Percentiles rank a stretch among this genome's conserved stretches.
Conservation (phyloP, 352 stramenopile species). For the Blastocystis sp. region DNA sequence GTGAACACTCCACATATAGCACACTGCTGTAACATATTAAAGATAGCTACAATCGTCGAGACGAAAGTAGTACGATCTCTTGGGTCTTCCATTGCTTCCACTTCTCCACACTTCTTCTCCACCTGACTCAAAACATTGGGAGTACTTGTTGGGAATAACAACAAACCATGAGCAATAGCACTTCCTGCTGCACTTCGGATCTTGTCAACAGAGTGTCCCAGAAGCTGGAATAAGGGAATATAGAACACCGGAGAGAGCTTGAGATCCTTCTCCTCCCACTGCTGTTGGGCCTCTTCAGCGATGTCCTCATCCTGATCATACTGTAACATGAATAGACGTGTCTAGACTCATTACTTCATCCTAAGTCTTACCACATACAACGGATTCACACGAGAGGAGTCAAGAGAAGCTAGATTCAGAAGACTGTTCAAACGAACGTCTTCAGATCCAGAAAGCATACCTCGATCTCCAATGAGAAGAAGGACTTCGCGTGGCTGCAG, state of each 20-base stretch:
- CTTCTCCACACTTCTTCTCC: slow-evolving; percentile 76
- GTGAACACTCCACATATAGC: slow-evolving; percentile 41
- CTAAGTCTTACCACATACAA: slow-evolving; percentile 21
- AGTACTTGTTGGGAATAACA: slow-evolving; percentile 78
- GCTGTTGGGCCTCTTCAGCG: slow-evolving; percentile 21
- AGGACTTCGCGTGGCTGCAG: slow-evolving; percentile 48
- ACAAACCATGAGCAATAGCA: slow-evolving; percentile 79
- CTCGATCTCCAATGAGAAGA: slow-evolving; percentile 63
- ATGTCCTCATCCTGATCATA: slow-evolving; percentile 68
- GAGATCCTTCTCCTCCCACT: slow-evolving; percentile 53
- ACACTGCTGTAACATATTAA: slow-evolving; percentile 61
- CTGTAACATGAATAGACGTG: slow-evolving; percentile 68
- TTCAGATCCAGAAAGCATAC: slow-evolving; percentile 65
- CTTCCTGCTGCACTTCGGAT: slow-evolving; percentile 79
- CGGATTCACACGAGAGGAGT: background rate
- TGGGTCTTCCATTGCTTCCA: slow-evolving; percentile 73
- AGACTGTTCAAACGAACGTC: slow-evolving; percentile 68
- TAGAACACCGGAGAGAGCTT: slow-evolving; percentile 14
- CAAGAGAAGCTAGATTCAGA: slow-evolving; percentile 23
- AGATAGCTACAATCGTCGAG: slow-evolving; percentile 5
- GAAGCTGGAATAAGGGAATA: slow-evolving; percentile 71
- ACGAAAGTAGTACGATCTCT: slow-evolving; percentile 71
- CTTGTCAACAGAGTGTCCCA: slow-evolving; percentile 78
- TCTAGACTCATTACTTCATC: background rate
- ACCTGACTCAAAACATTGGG: slow-evolving; percentile 70